phyloP scores from a whole-genome alignment of 306 rosid species.

The barrel medic (Medicago truncatula) region MtrunA17r5.0-ANR NC_053047.1:8678001-8678500 shows the following conservation, averaged over 20 bases:
- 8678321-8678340: not conserved
- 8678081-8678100: not conserved
- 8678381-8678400: slow-evolving; percentile 10
- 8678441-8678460: not conserved
- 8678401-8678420: not conserved
- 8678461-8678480: not conserved
- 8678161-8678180: not conserved
- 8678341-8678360: slow-evolving; percentile 1
- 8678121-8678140: not conserved
- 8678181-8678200: not conserved
- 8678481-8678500: not conserved
- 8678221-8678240: not conserved
- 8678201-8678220: slow-evolving; percentile 1
- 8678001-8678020: too few relatives aligned
- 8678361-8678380: not conserved
- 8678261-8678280: not conserved
- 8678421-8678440: not conserved
- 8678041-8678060: not conserved
- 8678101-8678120: not conserved
- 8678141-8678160: not conserved
- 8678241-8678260: not conserved
- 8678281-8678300: not conserved
- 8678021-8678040: not conserved
- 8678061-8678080: not conserved
- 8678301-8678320: not conserved